These are phyloP conservation scores for Metarhizium anisopliae DNA, from an alignment of 2,329 filamentous ascomycete genomes.

Conservation along the genomic window DNA sequence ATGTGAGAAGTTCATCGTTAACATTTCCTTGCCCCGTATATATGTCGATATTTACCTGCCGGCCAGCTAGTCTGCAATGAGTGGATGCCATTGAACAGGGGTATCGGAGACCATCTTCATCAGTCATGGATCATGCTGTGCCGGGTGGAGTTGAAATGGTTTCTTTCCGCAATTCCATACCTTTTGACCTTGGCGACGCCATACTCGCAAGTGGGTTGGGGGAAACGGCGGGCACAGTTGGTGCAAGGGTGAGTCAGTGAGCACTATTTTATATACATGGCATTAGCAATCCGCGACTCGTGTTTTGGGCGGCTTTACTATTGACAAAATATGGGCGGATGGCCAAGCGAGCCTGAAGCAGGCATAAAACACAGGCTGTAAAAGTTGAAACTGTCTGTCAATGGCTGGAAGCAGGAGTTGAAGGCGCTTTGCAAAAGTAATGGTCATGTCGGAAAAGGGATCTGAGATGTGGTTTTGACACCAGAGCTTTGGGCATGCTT, in stretches of 20 bases:
- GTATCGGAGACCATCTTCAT: neutral
- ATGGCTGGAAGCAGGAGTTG: too few species aligned
- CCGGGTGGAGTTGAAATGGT: neutral
- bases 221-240: constrained; percentile 43
- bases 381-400: too few species aligned
- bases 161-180: constrained; percentile 5
- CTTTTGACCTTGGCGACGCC: constrained; percentile 15
- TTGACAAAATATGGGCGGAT: neutral
- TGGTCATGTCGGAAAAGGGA: too few species aligned
- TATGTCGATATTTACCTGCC: neutral
- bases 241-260: constrained; percentile 45
- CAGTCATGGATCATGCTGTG: neutral
- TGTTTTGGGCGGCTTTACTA: neutral
- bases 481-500: too few species aligned
- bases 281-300: neutral
- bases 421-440: too few species aligned
- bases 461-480: too few species aligned
- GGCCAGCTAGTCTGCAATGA: neutral
- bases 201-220: constrained; percentile 42
- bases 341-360: neutral
- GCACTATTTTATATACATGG: constrained; percentile 28
- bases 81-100: neutral
- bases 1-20: neutral
- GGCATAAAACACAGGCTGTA: too few species aligned
- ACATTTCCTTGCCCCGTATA: neutral